phyloP scores from a whole-genome alignment of 2,329 filamentous ascomycete species.

The Periglandula ipomoeae region DNA sequence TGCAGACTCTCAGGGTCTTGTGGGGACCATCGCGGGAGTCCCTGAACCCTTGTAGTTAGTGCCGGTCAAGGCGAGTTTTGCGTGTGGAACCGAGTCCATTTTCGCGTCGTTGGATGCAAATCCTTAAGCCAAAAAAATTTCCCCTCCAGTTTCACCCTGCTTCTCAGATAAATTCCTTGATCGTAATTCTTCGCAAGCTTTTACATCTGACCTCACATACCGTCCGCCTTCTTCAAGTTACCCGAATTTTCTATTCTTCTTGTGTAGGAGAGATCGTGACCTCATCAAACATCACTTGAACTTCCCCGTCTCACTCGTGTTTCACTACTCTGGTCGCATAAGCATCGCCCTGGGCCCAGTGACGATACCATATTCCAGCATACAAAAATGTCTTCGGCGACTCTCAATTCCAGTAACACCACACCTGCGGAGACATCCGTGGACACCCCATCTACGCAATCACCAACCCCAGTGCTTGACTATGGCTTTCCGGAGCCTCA shows the following conservation, averaged over 20 bases:
- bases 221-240: too few species aligned
- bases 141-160: not conserved
- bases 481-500: conserved; percentile 30
- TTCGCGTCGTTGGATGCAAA: not conserved
- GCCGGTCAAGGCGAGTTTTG: not conserved
- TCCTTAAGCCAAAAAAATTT: not conserved
- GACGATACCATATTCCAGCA: not conserved
- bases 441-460: conserved; percentile 8
- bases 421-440: not conserved
- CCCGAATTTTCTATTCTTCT: too few species aligned
- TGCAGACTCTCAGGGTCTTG: not conserved
- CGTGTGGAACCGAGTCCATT: conserved; percentile 2
- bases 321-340: not conserved
- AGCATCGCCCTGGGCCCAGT: not conserved
- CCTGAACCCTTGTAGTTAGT: not conserved
- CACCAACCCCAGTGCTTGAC: conserved; percentile 24
- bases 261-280: too few species aligned
- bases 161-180: not conserved
- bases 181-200: not conserved
- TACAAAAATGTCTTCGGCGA: not conserved
- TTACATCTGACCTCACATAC: not conserved
- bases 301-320: not conserved
- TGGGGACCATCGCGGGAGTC: not conserved
- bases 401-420: not conserved
- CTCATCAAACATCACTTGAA: not conserved